A percentile compares a stretch with the other conserved stretches of the same genome.
phyloP scores from a whole-genome alignment of 2,329 filamentous ascomycete species.

The Ascochyta rabiei region DNA sequence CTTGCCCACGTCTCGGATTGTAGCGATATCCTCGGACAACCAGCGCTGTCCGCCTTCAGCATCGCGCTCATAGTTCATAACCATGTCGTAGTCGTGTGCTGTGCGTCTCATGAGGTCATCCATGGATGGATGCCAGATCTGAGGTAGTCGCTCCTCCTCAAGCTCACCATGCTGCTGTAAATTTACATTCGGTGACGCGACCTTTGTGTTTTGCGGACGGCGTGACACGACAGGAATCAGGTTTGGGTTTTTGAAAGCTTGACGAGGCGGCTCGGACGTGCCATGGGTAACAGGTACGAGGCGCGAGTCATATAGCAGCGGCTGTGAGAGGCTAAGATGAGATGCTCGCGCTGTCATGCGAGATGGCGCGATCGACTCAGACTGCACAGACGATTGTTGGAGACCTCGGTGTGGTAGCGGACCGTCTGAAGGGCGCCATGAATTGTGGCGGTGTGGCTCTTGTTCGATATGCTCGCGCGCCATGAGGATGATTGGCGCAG shows the following conservation, averaged over 20 bases:
- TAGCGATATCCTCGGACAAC: conserved; percentile 15
- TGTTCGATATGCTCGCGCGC: not conserved
- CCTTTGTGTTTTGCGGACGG: not conserved
- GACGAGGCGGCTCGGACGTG: not conserved
- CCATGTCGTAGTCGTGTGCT: conserved; percentile 25
- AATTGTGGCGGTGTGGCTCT: conserved; percentile 1
- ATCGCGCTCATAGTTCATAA: conserved; percentile 23
- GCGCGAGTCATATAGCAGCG: not conserved
- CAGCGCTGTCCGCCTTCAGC: conserved; percentile 26
- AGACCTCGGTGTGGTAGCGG: not conserved
- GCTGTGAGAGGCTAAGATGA: not conserved
- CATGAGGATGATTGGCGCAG: not conserved
- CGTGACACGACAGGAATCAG: not conserved
- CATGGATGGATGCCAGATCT: conserved; percentile 14
- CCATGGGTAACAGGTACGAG: not conserved
- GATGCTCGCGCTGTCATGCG: not conserved
- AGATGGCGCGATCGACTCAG: no score
- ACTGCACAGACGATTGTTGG: not conserved
- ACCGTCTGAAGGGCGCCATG: conserved; percentile 12
- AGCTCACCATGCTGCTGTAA: not conserved
- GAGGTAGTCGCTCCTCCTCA: conserved; percentile 1
- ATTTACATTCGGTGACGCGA: not conserved
- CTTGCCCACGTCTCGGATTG: conserved; percentile 16
- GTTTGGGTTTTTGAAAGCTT: conserved; percentile 4
- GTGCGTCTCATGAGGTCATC: conserved; percentile 24